phyloP scores from a whole-genome alignment of 225 moss, liverwort and hornwort species.

The Lunularia cruciata region DNA sequence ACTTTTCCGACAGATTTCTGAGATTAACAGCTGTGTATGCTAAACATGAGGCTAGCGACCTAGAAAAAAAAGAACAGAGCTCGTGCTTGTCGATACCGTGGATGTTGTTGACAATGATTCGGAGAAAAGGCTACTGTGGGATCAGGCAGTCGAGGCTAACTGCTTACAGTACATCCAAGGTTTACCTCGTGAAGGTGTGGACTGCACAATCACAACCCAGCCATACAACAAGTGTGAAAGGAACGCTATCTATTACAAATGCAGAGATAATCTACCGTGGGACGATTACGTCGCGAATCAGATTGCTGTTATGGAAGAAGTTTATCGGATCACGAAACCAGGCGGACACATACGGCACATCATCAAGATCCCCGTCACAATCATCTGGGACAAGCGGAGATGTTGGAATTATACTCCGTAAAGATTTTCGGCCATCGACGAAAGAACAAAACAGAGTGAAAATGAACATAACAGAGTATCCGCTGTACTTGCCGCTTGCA shows the following conservation, averaged over 20 bases:
- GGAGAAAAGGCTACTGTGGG: too few species aligned
- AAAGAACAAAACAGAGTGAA: not conserved
- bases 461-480: not conserved
- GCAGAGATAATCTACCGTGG: not conserved
- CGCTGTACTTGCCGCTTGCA: not conserved
- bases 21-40: too few species aligned
- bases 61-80: too few species aligned
- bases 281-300: not conserved
- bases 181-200: not conserved
- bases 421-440: slow-evolving; percentile 1
- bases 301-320: not conserved
- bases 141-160: not conserved
- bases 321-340: not conserved
- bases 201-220: not conserved
- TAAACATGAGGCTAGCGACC: too few species aligned
- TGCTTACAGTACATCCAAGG: not conserved
- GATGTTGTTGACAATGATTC: too few species aligned
- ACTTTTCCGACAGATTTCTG: too few species aligned
- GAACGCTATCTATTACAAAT: not conserved
- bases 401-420: not conserved
- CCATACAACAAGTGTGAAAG: not conserved
- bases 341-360: not conserved
- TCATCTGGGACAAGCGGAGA: not conserved
- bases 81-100: too few species aligned
- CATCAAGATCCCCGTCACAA: not conserved